Percentiles rank a stretch among this genome's conserved stretches.
Conservation (phyloP, 2,329 filamentous ascomycete species). For the Cytospora leucostoma region DNA sequence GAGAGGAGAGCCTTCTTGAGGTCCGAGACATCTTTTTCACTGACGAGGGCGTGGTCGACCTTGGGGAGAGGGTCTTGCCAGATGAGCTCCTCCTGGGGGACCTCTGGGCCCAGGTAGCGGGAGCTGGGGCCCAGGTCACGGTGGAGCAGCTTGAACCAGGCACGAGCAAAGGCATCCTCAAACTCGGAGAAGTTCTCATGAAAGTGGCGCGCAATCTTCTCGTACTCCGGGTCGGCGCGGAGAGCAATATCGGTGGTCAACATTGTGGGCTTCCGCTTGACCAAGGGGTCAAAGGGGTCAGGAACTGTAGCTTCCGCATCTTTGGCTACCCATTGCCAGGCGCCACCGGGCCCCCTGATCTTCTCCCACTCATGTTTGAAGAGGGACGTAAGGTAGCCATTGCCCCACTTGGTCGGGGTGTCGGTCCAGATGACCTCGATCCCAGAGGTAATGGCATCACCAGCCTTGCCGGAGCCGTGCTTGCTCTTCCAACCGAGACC, state of each 20-base stretch:
- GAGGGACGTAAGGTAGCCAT: slow-evolving; percentile 72
- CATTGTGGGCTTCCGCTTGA: slow-evolving; percentile 77
- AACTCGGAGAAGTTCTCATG: slow-evolving; percentile 69
- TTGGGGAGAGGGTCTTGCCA: slow-evolving; percentile 76
- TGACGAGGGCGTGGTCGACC: slow-evolving; percentile 57
- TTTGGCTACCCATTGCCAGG: slow-evolving; percentile 77
- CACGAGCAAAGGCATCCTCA: slow-evolving; percentile 67
- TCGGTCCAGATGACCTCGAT: slow-evolving; percentile 80
- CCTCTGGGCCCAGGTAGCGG: slow-evolving; percentile 74
- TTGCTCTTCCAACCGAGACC: slow-evolving; percentile 74
- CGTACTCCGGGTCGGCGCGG: slow-evolving; percentile 69
- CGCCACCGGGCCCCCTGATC: slow-evolving; percentile 73
- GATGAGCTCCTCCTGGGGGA: slow-evolving; percentile 66
- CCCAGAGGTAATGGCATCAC: slow-evolving; percentile 72
- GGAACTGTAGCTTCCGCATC: slow-evolving; percentile 67
- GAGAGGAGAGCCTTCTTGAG: slow-evolving; percentile 70
- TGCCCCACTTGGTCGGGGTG: slow-evolving; percentile 75
- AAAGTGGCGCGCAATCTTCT: slow-evolving; percentile 74
- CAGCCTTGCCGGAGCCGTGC: slow-evolving; percentile 66
- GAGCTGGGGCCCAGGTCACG: slow-evolving; percentile 73
- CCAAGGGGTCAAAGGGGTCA: slow-evolving; percentile 67
- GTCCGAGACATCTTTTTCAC: slow-evolving; percentile 61
- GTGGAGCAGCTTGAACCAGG: slow-evolving; percentile 84
- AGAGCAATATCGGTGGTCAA: slow-evolving; percentile 74
- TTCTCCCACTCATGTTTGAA: slow-evolving; percentile 80